Evolutionary conservation across 352 stramenopile species (phyloP), one percentile per base, ranked within the genome.

Genomic region (Pythium dissotocum): DNA sequence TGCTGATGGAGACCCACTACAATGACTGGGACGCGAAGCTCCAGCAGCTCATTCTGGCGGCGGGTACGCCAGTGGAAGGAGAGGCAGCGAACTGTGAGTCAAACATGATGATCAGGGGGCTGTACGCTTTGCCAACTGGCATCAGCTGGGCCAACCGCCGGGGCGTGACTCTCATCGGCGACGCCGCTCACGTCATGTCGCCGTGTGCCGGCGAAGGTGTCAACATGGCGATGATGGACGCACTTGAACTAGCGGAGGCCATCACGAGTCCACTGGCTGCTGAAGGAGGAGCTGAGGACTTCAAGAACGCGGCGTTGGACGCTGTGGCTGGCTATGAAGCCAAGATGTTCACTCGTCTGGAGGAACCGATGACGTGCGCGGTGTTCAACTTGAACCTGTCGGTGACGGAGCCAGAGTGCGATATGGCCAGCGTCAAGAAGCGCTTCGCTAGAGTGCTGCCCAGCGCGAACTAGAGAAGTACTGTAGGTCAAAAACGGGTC

Each of bases 111-210:
- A 40, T 54, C 28, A 33, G 49, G 10, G 26, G 53, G 24, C 33
- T 73, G 10, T 63, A 70, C 32, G 62, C 67, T 1, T 44, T 73
- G 13, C 67, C 67, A 2, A 44, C 65, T 2, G 62, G 62, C 5
- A 35, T 61, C 48, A 35, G 14, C 32, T 72, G 60, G 70, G 1
- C 36, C 4, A 56, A 75, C 38, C 64, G 71, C 33, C 1, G 7
- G 0, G 69, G 73, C 14, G 59, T 76, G 8, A 73, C 73, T 24
- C 26, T 79, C 7, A 65, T 77, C 35, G 73, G 73, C 38, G 73
- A 77, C 60, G 73, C 73, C 1, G 70, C 73, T n/a, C 73, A 79
- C 54, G 32, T 79, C 21, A 79, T 79, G 73, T 73, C 73, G 8
- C 73, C 73, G n/a, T 79, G 72, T 36, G 73, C 73, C 0, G 66